Percentiles rank a stretch among this genome's conserved stretches.
Evolutionary conservation across 306 rosid species (phyloP).

Genomic region (Quercus wislizeni): DNA sequence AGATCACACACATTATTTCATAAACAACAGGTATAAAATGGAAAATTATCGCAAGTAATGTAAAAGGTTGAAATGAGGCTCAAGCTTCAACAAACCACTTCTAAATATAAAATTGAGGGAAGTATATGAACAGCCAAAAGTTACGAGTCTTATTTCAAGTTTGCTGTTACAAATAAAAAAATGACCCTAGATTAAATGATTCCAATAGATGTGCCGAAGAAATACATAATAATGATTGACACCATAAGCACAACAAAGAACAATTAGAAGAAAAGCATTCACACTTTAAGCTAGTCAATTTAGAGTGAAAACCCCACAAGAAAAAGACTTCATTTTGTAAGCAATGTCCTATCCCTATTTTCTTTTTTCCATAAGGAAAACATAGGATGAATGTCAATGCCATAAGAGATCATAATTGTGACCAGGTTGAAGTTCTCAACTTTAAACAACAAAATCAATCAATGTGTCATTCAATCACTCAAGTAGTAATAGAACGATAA

Average conservation of each 20-base stretch:
- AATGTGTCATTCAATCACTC: background rate
- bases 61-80: slow-evolving; percentile 5
- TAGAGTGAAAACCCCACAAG: background rate
- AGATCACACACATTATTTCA: background rate
- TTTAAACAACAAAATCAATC: background rate
- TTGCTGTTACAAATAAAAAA: background rate
- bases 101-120: background rate
- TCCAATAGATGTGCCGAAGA: background rate
- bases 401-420: background rate
- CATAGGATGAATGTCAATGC: background rate
- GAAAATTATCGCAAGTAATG: slow-evolving; percentile 4
- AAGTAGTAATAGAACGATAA: background rate
- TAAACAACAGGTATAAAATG: background rate
- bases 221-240: background rate
- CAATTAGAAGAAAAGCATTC: slow-evolving; percentile 18
- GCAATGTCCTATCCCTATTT: background rate
- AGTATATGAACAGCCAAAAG: background rate
- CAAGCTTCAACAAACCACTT: slow-evolving; percentile 12
- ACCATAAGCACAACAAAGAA: slow-evolving; percentile 5
- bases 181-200: slow-evolving; percentile 2
- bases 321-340: background rate
- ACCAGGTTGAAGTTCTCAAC: background rate
- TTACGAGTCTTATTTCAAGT: background rate
- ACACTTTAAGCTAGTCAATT: slow-evolving; percentile 23
- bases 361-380: background rate